Conservation (phyloP, 78 protist genomes). For the Dictyostelium capitatum region DNA sequence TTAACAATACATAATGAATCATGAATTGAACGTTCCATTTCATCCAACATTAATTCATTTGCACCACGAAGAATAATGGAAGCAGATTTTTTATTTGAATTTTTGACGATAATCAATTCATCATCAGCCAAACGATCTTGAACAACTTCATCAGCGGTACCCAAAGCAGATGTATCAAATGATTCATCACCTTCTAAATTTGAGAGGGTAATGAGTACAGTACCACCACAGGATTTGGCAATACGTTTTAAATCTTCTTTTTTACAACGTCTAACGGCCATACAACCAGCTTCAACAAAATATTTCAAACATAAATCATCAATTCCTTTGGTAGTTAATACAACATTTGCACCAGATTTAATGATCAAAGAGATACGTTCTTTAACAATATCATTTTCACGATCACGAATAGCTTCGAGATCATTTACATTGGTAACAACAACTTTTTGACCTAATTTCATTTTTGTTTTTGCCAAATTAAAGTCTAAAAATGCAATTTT, state of each 20-base stretch:
- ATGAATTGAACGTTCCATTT: constrained; percentile 97
- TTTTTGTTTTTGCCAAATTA: constrained; percentile 90
- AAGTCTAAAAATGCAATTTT: constrained; percentile 99
- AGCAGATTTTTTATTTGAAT: constrained; percentile 77
- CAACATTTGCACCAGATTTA: constrained; percentile 98
- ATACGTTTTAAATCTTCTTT: constrained; percentile 97
- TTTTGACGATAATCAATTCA: constrained; percentile 89
- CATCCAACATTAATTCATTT: constrained; percentile 94
- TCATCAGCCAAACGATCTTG: constrained; percentile 96
- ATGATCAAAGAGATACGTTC: constrained; percentile 92
- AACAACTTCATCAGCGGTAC: constrained; percentile 87
- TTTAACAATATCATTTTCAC: constrained; percentile 76
- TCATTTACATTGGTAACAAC: constrained; percentile 94
- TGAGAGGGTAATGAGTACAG: constrained; percentile 90
- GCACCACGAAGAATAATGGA: constrained; percentile 99
- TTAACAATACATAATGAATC: constrained; percentile 98
- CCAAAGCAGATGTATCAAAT: constrained; percentile 93
- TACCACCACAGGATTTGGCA: constrained; percentile 98
- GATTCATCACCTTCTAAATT: constrained; percentile 97
- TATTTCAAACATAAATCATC: constrained; percentile 96
- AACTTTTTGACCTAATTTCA: constrained; percentile 95
- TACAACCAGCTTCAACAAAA: constrained; percentile 96
- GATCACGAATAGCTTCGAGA: constrained; percentile 92
- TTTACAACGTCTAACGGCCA: constrained; percentile 96
- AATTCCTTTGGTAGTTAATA: constrained; percentile 99